A percentile compares a stretch with the other conserved stretches of the same genome.
phyloP scores from a whole-genome alignment of 306 rosid species.

The Pachyrhizus erosus region DNA sequence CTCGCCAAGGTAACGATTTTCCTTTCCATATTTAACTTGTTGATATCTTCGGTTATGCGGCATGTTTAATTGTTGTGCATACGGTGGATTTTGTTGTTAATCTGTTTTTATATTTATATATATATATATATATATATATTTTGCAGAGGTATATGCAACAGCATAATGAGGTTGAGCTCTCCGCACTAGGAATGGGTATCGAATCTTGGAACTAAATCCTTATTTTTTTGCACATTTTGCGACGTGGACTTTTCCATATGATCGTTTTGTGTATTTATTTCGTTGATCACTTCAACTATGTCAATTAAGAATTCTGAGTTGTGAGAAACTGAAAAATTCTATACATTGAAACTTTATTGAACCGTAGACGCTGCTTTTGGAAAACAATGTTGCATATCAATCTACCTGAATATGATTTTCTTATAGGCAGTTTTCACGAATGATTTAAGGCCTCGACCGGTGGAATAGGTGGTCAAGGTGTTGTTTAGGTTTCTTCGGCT shows the following conservation, averaged over 20 bases:
- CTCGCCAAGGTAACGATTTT: slow-evolving; percentile 63
- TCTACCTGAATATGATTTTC: too few species aligned
- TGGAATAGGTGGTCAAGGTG: too few species aligned
- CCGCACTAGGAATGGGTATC: slow-evolving; percentile 88
- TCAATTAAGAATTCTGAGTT: background rate
- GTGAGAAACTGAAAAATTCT: background rate
- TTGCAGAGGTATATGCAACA: slow-evolving; percentile 82
- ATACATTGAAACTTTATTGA: background rate
- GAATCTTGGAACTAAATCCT: slow-evolving; percentile 18
- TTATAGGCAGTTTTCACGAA: too few species aligned
- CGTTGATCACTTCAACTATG: background rate
- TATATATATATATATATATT: too few species aligned
- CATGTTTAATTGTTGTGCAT: background rate
- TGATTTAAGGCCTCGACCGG: too few species aligned
- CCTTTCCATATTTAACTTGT: background rate
- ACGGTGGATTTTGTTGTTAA: background rate
- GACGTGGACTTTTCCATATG: background rate
- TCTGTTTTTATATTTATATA: background rate
- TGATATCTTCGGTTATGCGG: background rate
- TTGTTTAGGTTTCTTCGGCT: too few species aligned
- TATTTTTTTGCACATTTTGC: background rate
- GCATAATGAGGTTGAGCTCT: slow-evolving; percentile 82
- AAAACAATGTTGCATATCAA: too few species aligned
- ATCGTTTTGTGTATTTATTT: slow-evolving; percentile 19
- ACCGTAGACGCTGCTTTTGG: background rate